Evolutionary conservation across 768 basidiomycete genomes (phyloP).

Genomic region (Chlorophyllum brunneum): DNA sequence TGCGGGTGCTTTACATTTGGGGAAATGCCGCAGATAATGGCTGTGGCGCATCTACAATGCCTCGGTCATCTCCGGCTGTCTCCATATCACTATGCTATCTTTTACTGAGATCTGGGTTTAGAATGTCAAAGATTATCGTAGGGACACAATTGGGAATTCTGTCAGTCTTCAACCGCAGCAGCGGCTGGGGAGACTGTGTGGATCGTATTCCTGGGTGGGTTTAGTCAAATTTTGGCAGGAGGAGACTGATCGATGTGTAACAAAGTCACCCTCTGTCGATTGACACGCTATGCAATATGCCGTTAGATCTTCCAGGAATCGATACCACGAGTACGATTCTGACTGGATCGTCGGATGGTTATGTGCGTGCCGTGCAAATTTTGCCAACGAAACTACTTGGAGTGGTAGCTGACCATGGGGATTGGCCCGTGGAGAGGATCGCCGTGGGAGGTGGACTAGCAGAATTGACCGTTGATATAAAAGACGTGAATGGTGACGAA

Average conservation of each 20-base stretch:
- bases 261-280: slow-evolving; percentile 88
- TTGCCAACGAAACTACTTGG: slow-evolving; percentile 89
- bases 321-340: slow-evolving; percentile 69
- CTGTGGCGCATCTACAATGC: not conserved
- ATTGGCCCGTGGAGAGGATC: slow-evolving; percentile 89
- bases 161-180: slow-evolving; percentile 83
- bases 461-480: slow-evolving; percentile 26
- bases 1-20: not conserved
- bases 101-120: slow-evolving; percentile 24
- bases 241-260: slow-evolving; percentile 11
- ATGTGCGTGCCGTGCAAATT: slow-evolving; percentile 82
- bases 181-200: slow-evolving; percentile 90
- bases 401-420: slow-evolving; percentile 87
- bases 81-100: not conserved
- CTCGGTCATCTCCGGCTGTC: not conserved
- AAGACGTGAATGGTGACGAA: slow-evolving; percentile 16
- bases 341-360: slow-evolving; percentile 90
- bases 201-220: slow-evolving; percentile 83
- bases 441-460: slow-evolving; percentile 46
- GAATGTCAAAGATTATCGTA: slow-evolving; percentile 78
- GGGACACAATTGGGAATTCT: slow-evolving; percentile 89
- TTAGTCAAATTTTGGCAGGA: not conserved
- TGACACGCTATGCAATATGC: slow-evolving; percentile 78
- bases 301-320: slow-evolving; percentile 54
- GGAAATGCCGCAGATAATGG: not conserved